phyloP scores from a whole-genome alignment of 768 basidiomycete genomes.

The Boletus speciosus region DNA sequence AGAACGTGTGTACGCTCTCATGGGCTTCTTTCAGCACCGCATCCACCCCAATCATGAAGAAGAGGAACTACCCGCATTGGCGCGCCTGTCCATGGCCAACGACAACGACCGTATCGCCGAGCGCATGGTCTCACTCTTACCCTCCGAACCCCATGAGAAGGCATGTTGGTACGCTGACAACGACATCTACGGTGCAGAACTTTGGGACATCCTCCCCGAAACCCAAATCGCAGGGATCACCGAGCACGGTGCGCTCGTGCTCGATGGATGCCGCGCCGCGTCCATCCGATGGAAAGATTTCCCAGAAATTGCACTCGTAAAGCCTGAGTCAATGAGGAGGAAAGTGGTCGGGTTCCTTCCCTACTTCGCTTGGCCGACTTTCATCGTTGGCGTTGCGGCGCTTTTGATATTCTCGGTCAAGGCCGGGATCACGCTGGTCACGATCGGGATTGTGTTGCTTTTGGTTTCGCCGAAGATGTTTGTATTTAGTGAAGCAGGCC shows the following conservation, averaged over 20 bases:
- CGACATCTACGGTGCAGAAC: constrained; percentile 12
- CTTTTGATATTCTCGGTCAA: not conserved
- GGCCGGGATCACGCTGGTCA: not conserved
- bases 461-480: constrained; percentile 2
- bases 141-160: not conserved
- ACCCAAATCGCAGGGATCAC: constrained; percentile 19
- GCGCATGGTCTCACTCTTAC: constrained; percentile 21
- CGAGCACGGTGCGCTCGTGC: constrained; percentile 13
- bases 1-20: constrained; percentile 19
- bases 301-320: constrained; percentile 11
- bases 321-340: constrained; percentile 6
- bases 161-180: constrained; percentile 20
- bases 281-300: constrained; percentile 21
- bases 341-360: constrained; percentile 5
- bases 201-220: constrained; percentile 20
- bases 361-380: constrained; percentile 4
- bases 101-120: constrained; percentile 21
- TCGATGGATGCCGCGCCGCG: constrained; percentile 19
- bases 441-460: constrained; percentile 1
- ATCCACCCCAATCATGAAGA: constrained; percentile 14
- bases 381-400: constrained; percentile 3
- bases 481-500: constrained; percentile 15
- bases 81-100: constrained; percentile 22
- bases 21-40: constrained; percentile 24
- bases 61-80: constrained; percentile 15